phyloP scores from a whole-genome alignment of 345 rosid species.

The Moricandia arvensis region DNA sequence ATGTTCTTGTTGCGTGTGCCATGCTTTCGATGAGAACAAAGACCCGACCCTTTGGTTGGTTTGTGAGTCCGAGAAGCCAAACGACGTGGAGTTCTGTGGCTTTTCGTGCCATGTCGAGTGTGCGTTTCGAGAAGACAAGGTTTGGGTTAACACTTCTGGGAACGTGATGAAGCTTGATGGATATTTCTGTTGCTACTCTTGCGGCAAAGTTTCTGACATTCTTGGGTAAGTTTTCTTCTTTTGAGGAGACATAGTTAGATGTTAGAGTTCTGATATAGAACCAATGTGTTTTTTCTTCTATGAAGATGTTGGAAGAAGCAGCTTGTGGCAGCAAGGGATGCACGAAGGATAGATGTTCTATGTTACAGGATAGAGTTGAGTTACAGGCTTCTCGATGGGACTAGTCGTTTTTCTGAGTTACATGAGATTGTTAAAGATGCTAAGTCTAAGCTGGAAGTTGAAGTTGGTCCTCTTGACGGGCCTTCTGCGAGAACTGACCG shows the following conservation, averaged over 20 bases:
- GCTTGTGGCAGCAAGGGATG: slow-evolving; percentile 76
- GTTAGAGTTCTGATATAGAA: neutral
- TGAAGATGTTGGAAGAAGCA: slow-evolving; percentile 87
- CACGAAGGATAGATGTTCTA: slow-evolving; percentile 76
- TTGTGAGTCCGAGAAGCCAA: slow-evolving; percentile 33
- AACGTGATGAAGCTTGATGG: slow-evolving; percentile 40
- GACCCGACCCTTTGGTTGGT: slow-evolving; percentile 45
- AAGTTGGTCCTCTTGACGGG: slow-evolving; percentile 74
- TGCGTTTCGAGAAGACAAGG: slow-evolving; percentile 75
- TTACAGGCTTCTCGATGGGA: slow-evolving; percentile 73
- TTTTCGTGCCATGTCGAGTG: slow-evolving; percentile 92
- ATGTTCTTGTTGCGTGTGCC: slow-evolving; percentile 96
- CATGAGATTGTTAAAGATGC: slow-evolving; percentile 67
- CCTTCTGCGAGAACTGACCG: slow-evolving; percentile 69
- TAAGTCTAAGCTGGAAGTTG: slow-evolving; percentile 72
- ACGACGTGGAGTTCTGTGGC: slow-evolving; percentile 66
- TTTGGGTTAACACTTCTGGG: slow-evolving; percentile 54
- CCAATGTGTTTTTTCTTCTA: neutral
- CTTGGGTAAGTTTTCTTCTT: slow-evolving; percentile 60
- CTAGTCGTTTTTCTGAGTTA: slow-evolving; percentile 65
- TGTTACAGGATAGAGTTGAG: slow-evolving; percentile 84
- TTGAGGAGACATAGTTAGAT: neutral
- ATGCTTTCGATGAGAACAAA: slow-evolving; percentile 75
- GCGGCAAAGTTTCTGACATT: slow-evolving; percentile 94
- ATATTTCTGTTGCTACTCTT: slow-evolving; percentile 80